Evolutionary conservation across 176 grass and related monocot species (phyloP).

Genomic region (Ensete ventricosum): DNA sequence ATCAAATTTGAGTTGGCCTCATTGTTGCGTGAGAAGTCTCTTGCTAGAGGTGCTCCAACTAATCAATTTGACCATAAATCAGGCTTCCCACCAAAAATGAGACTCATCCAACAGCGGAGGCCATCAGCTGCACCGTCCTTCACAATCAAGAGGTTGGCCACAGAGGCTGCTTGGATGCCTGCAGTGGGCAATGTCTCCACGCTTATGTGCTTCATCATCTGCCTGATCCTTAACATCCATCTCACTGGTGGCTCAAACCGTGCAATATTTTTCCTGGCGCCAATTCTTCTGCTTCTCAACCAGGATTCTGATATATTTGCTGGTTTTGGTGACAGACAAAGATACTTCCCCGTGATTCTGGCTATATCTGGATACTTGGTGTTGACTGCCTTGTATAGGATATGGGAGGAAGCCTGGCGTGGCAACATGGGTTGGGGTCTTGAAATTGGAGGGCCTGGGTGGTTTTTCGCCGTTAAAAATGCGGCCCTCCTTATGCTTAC

Average conservation of each 20-base stretch:
- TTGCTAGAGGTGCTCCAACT: constrained; percentile 35
- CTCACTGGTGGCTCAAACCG: constrained; percentile 87
- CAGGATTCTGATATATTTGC: constrained; percentile 94
- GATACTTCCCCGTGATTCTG: constrained; percentile 80
- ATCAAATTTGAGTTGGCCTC: constrained; percentile 88
- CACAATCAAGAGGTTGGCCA: constrained; percentile 91
- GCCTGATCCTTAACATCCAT: constrained; percentile 71
- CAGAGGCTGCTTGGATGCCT: constrained; percentile 98
- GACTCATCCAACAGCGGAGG: constrained; percentile 83
- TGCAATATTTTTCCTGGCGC: constrained; percentile 90
- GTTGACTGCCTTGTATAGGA: constrained; percentile 66
- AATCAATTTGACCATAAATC: constrained; percentile 37
- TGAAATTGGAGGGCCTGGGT: constrained; percentile 71
- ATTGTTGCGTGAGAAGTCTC: constrained; percentile 65
- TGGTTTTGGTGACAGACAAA: constrained; percentile 88
- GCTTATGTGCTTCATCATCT: constrained; percentile 77
- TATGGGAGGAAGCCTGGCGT: constrained; percentile 81
- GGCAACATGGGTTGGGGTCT: constrained; percentile 55
- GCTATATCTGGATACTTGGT: constrained; percentile 73
- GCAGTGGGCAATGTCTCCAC: constrained; percentile 85
- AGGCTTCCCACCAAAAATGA: constrained; percentile 65
- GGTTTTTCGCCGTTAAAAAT: constrained; percentile 89
- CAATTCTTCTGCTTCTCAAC: constrained; percentile 86
- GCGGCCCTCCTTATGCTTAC: constrained; percentile 68
- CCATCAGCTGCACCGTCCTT: constrained; percentile 61